phyloP scores from a whole-genome alignment of 2,329 filamentous ascomycete species.

The Chaetomium olivaceum region DNA sequence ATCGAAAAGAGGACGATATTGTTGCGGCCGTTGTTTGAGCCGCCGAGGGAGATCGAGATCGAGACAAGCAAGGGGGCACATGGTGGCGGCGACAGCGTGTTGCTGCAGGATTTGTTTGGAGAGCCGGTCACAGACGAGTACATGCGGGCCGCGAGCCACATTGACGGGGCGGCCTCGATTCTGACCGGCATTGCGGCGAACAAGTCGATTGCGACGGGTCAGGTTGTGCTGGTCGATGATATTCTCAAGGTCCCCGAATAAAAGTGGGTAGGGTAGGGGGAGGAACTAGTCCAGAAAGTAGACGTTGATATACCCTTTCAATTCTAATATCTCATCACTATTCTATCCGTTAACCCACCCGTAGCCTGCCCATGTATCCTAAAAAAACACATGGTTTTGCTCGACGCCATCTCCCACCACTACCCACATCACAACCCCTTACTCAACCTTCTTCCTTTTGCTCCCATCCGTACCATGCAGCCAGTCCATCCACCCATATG shows the following conservation, averaged over 20 bases:
- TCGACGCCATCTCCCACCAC: not conserved
- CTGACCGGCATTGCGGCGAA: constrained; percentile 62
- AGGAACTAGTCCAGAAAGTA: not conserved
- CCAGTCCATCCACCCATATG: constrained; percentile 55
- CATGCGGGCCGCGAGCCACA: constrained; percentile 57
- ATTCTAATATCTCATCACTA: not conserved
- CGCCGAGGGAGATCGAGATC: constrained; percentile 57
- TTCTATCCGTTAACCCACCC: not conserved
- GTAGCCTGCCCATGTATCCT: not conserved
- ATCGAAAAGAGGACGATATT: constrained; percentile 52
- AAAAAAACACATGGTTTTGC: not conserved
- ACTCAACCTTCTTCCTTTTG: constrained; percentile 20
- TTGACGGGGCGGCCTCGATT: constrained; percentile 61
- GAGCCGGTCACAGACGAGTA: constrained; percentile 53
- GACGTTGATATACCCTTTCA: not conserved
- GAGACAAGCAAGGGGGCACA: constrained; percentile 55
- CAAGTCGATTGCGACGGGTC: constrained; percentile 56
- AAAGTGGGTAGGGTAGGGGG: not conserved
- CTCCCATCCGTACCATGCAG: constrained; percentile 49
- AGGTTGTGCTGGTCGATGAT: constrained; percentile 58
- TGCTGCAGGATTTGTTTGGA: constrained; percentile 60
- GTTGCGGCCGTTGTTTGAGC: constrained; percentile 56
- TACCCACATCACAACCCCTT: not conserved
- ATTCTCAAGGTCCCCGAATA: constrained; percentile 41
- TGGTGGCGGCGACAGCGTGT: constrained; percentile 59